phyloP scores from a whole-genome alignment of 169 alveolate genomes.

The Plasmodium coatneyi region DNA sequence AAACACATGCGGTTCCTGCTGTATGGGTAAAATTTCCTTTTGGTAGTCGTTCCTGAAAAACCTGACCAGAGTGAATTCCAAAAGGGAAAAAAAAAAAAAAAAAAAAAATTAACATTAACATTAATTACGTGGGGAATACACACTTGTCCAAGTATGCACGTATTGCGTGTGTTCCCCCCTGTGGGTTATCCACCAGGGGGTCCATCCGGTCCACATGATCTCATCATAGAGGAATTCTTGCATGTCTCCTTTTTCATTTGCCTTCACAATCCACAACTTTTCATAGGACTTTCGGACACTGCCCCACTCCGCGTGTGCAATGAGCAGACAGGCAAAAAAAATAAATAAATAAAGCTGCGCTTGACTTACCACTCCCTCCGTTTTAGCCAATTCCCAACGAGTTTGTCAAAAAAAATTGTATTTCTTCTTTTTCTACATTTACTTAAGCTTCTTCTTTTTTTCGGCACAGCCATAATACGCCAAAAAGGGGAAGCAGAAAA shows the following conservation, averaged over 20 bases:
- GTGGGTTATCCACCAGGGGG: neutral
- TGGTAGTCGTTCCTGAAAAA: constrained; percentile 48
- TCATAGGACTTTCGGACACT: neutral
- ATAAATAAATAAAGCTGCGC: neutral
- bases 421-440: constrained; percentile 83
- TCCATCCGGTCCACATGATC: neutral
- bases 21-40: constrained; percentile 36
- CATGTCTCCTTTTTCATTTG: neutral
- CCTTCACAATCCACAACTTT: neutral
- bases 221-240: neutral
- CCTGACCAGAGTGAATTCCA: neutral
- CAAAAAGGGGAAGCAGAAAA: neutral
- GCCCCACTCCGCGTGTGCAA: neutral
- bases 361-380: constrained; percentile 82
- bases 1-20: constrained; percentile 39
- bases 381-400: constrained; percentile 84
- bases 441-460: constrained; percentile 79
- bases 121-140: neutral
- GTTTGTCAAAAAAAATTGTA: constrained; percentile 83
- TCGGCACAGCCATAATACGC: constrained; percentile 85
- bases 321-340: neutral
- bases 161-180: neutral
- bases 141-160: neutral
- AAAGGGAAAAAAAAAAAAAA: neutral
- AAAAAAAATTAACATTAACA: neutral